phyloP scores from a whole-genome alignment of 345 rosid species.

The Citrus australasica region DNA sequence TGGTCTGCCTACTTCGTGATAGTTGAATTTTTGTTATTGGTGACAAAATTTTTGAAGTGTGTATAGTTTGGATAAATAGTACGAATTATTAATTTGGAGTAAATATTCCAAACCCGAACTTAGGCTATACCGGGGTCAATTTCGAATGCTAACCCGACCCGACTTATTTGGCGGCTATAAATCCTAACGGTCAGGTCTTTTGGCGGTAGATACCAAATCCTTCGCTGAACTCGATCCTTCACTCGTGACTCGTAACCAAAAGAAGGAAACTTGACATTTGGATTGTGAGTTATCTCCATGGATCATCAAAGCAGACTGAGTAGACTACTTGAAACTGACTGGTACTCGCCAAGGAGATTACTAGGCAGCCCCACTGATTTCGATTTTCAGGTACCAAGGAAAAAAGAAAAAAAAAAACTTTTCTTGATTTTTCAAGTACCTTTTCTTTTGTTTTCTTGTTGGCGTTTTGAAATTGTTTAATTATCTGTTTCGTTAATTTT shows the following conservation, averaged over 20 bases:
- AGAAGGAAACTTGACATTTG: neutral
- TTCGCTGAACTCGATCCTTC: neutral
- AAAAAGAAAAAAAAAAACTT: no score
- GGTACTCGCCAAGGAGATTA: slow-evolving; percentile 49
- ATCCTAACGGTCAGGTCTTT: slow-evolving; percentile 22
- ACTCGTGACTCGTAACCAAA: neutral
- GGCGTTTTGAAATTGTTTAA: no score
- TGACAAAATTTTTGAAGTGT: no score
- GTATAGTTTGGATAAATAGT: no score
- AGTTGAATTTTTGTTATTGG: no score
- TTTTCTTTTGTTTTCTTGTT: neutral
- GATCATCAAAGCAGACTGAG: slow-evolving; percentile 16
- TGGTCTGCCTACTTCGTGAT: no score
- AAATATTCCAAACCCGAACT: neutral
- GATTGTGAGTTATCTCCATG: slow-evolving; percentile 17
- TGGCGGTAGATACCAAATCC: slow-evolving; percentile 24
- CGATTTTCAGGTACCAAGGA: slow-evolving; percentile 30
- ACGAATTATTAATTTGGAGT: neutral
- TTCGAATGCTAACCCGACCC: slow-evolving; percentile 1
- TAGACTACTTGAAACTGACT: slow-evolving; percentile 28
- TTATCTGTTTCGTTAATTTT: neutral
- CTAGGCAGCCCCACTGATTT: slow-evolving; percentile 27
- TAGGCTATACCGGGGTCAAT: neutral
- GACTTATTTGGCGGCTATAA: neutral
- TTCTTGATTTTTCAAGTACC: neutral